Evolutionary conservation across 2,329 filamentous ascomycete genomes (phyloP).

Genomic region (Zasmidium angulare): DNA sequence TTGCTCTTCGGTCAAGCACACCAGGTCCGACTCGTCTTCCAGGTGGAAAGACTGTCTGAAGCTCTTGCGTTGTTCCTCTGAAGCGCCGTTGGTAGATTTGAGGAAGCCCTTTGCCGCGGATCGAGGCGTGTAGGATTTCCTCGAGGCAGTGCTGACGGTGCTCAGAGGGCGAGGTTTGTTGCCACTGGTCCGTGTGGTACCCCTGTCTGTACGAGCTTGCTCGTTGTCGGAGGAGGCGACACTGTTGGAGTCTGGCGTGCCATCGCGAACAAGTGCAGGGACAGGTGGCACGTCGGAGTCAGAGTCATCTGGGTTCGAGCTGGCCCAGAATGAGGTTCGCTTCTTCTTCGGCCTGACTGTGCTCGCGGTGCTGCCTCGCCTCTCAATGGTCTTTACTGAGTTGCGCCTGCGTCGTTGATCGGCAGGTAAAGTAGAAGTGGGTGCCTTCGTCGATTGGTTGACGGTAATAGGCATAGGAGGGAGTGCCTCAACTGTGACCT

Average conservation of each 20-base stretch:
- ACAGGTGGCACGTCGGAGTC: conserved; percentile 22
- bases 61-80: conserved; percentile 18
- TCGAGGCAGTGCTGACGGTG: conserved; percentile 17
- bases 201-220: conserved; percentile 3
- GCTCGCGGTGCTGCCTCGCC: conserved; percentile 5
- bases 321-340: conserved; percentile 22
- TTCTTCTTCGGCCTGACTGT: conserved; percentile 15
- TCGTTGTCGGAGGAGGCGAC: conserved; percentile 7
- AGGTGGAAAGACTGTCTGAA: conserved; percentile 21
- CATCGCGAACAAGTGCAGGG: conserved; percentile 18
- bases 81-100: conserved; percentile 23
- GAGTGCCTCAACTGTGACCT: conserved; percentile 12
- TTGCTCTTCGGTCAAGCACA: conserved; percentile 30
- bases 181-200: not conserved
- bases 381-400: conserved; percentile 14
- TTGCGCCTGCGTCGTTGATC: conserved; percentile 15
- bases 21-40: conserved; percentile 21
- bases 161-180: conserved; percentile 21
- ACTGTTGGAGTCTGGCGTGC: conserved; percentile 13
- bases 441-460: conserved; percentile 6
- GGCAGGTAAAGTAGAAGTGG: conserved; percentile 16
- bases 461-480: conserved; percentile 16
- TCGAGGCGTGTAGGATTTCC: conserved; percentile 24
- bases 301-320: conserved; percentile 25
- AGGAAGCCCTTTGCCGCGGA: conserved; percentile 28